These are phyloP conservation scores for Aspergillus indologenus DNA, from an alignment of 495 filamentous ascomycete species.

Conservation along the genomic window DNA sequence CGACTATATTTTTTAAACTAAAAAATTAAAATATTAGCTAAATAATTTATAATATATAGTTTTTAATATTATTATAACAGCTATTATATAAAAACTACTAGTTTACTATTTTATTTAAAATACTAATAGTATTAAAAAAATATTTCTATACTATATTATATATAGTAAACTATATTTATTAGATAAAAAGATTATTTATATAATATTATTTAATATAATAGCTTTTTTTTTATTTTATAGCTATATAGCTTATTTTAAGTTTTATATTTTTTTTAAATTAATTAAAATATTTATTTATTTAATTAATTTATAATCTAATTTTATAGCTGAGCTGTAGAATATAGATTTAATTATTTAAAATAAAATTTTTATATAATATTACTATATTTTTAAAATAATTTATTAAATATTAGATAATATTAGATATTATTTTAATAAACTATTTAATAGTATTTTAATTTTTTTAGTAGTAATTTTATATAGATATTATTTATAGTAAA, in stretches of 20 bases:
- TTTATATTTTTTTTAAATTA: not conserved
- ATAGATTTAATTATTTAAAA: too few species aligned
- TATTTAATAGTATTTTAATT: not conserved
- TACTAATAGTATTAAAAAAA: not conserved
- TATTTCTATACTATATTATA: conserved; percentile 11
- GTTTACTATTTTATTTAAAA: not conserved
- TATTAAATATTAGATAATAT: not conserved
- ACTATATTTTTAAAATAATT: not conserved
- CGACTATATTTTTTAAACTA: not conserved
- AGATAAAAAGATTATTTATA: not conserved
- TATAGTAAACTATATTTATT: not conserved
- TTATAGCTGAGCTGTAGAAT: too few species aligned
- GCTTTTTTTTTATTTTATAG: too few species aligned
- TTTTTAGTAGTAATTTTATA: not conserved
- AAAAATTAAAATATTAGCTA: conserved; percentile 2
- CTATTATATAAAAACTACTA: conserved; percentile 1
- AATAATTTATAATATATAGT: not conserved
- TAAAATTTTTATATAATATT: too few species aligned
- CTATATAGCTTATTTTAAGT: too few species aligned
- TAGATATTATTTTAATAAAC: not conserved
- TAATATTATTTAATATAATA: not conserved
- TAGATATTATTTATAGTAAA: not conserved
- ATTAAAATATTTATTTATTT: too few species aligned
- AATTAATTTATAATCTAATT: too few species aligned
- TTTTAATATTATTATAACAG: conserved; percentile 1